Base-by-base conservation (phyloP, 2,329 filamentous ascomycete species). In the Fusarium proliferatum region DNA sequence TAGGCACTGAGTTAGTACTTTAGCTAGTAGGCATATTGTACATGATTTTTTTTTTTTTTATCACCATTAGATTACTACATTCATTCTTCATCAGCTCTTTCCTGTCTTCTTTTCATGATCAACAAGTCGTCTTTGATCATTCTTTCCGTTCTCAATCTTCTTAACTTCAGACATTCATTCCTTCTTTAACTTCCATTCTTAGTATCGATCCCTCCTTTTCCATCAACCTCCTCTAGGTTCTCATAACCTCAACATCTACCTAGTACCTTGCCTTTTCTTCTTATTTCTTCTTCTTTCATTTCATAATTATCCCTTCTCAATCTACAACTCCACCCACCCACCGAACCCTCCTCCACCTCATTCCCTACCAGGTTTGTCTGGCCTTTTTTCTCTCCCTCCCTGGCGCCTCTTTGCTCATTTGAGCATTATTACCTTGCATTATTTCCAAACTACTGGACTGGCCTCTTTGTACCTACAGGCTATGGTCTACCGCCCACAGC, bases 371-470 rank as follows among this genome's bases (percentile, higher is more conserved):
- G 73, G 76, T 75, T 75, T 45, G 55, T 62, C 78, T 73, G 75
- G 77, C 73, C 72, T 77, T 74, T 78, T 53, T 73, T 78, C 76
- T 78, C 74, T 79, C 73, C 72, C 71, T 75, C 72, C 78, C 79
- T 80, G 80, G 80, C 79, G 80, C 79, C 77, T 81, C 76, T 80
- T 68, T 78, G 77, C 78, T 71, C 66, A 73, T 78, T 78, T 73
- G 63, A 73, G 72, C 71, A 73, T 75, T 77, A 75, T 75, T 74
- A 73, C 71, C 71, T 73, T 73, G 73, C 71, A 74, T 76, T 77
- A 76, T 71, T 75, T 76, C 52, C 51, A 69, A 69, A 51, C 66
- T 69, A 69, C 64, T 69, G 57, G 51, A 57, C 43, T 59, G 58
- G 62, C 45, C 45, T 67, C 45, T 67, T 49, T 59, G 41, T 34